A percentile compares a stretch with the other conserved stretches of the same genome.
Conservation (phyloP, 202 grass and related monocot genomes). For the Setaria viridis region DNA sequence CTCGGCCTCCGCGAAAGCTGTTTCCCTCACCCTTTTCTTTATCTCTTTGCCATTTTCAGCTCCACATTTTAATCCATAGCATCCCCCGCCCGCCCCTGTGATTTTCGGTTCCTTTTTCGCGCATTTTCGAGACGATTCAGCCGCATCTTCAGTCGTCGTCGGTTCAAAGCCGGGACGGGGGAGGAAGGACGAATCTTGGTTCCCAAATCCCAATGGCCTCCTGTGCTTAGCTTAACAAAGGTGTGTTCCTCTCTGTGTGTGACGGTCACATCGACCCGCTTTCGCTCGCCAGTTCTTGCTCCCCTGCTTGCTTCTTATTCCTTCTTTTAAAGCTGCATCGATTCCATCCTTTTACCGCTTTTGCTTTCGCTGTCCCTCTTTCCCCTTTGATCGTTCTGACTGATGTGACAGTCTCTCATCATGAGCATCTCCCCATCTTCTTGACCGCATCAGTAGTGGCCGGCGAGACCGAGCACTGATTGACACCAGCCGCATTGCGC, state of each 20-base stretch:
- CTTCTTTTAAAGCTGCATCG: conserved; percentile 63
- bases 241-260: background rate
- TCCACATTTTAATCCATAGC: background rate
- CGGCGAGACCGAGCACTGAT: background rate
- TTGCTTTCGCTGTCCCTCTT: conserved; percentile 34
- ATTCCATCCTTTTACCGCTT: conserved; percentile 43
- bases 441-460: conserved; percentile 36
- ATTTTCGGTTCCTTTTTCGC: background rate
- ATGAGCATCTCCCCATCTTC: background rate
- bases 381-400: conserved; percentile 49
- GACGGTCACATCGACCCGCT: conserved; percentile 14
- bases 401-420: conserved; percentile 40
- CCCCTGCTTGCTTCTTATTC: conserved; percentile 59
- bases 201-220: conserved; percentile 34
- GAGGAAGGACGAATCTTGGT: background rate
- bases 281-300: conserved; percentile 37
- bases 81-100: background rate
- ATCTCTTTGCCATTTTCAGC: conserved; percentile 11
- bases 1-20: conserved; percentile 27
- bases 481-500: background rate
- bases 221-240: conserved; percentile 27
- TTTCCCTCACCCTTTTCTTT: background rate
- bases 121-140: conserved; percentile 30
- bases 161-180: background rate
- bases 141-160: background rate